Evolutionary conservation across 345 rosid genomes (phyloP), one percentile per base, ranked within the genome.

Genomic region (Linum tenue): DNA sequence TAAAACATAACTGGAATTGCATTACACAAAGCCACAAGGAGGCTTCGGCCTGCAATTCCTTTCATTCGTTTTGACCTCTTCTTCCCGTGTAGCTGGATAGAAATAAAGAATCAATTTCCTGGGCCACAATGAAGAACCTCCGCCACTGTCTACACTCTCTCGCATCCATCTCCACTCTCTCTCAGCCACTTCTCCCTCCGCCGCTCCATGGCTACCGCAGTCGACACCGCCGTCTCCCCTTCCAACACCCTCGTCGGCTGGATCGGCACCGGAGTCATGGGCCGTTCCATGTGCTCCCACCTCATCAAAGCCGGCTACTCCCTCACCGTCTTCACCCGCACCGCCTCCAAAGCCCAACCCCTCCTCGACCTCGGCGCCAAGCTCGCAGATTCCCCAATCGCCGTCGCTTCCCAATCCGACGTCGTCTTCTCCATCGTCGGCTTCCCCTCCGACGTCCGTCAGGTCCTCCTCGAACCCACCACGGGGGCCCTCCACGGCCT

Each of bases 221-320:
- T 73, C 37, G 15, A 73, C 66, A 60, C 76, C 7, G 71, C 62
- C 36, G 59, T 77, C 36, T 66, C 58, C 50, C 84, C 94, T 14
- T 65, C 90, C n/a, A 86, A 71, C 83, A 92, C 91, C 42, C 84
- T 87, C 39, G 62, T 90, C 16, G 98, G 98, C 10, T 92, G 96
- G 98, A 88, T 90, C 55, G 98, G 97, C 51, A 92, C 91, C 42
- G 96, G 97, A 41, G 79, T 92, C 1, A 90, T 92, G 98, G 98
- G 96, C 55, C 67, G 80, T 36, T 84, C 87, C 60, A 88, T 90
- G 97, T 90, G 96, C 68, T 71, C 80, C 56, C 96, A 90, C 78
- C 71, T 92, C 39, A 74, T 92, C 80, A 70, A 67, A 60, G 94
- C 97, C 63, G 98, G 98, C 58, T 92, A 81, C 78, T 56, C 80